These are phyloP conservation scores for Yarrowia sp. DNA, from an alignment of 805 yeast species.

Conservation along the genomic window DNA sequence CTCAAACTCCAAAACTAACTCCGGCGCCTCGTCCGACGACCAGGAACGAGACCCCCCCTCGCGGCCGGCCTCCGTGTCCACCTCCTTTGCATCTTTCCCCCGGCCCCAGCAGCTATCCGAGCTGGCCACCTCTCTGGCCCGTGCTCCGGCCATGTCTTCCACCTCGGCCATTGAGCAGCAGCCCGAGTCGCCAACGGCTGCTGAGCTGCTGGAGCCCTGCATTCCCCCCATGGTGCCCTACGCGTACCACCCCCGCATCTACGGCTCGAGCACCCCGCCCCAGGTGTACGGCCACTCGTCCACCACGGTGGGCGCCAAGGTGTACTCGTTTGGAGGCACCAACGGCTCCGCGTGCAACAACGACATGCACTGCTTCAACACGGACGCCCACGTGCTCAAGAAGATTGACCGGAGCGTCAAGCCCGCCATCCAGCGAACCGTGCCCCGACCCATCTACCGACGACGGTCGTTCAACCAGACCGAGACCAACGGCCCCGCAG, in stretches of 20 bases:
- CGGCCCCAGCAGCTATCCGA: background rate
- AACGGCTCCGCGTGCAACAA: conserved; percentile 12
- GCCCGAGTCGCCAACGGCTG: background rate
- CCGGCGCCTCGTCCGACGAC: no score
- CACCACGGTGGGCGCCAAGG: conserved; percentile 27
- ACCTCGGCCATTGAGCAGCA: background rate
- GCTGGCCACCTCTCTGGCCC: background rate
- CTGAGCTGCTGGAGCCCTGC: background rate
- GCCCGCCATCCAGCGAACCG: background rate
- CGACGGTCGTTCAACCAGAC: background rate
- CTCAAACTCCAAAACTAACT: background rate
- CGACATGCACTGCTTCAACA: conserved; percentile 6
- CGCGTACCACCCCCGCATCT: conserved; percentile 31
- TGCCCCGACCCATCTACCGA: background rate
- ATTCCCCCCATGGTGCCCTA: conserved; percentile 26
- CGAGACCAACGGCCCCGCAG: background rate
- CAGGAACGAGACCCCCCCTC: background rate
- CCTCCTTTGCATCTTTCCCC: conserved; percentile 5
- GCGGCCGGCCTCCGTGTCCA: background rate
- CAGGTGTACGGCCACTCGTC: conserved; percentile 31
- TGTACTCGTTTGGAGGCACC: conserved; percentile 32
- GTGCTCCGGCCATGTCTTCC: background rate
- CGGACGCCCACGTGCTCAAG: background rate
- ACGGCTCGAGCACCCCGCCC: conserved; percentile 31
- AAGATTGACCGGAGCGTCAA: background rate